phyloP scores from a whole-genome alignment of 306 rosid species.

The Glycyrrhiza uralensis region DNA sequence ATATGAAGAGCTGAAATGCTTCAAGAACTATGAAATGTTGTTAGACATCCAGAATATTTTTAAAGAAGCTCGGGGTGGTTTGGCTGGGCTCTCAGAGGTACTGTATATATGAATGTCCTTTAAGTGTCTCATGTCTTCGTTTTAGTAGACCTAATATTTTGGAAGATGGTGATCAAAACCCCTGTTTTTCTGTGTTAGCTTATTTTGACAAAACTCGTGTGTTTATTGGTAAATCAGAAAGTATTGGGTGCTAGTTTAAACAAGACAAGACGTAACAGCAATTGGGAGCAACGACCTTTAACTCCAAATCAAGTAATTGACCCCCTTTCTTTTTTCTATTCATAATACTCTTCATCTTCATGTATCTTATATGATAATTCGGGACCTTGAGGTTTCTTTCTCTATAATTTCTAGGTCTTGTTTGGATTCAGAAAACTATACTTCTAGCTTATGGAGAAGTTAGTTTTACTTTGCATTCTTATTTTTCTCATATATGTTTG shows the following conservation, averaged over 20 bases:
- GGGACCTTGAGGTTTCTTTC: not conserved
- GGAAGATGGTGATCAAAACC: not conserved
- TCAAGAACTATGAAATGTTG: slow-evolving; percentile 76
- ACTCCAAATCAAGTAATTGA: slow-evolving; percentile 68
- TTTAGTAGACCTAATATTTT: not conserved
- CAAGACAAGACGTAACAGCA: slow-evolving; percentile 91
- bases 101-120: not conserved
- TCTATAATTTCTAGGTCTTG: not conserved
- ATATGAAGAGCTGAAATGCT: slow-evolving; percentile 70
- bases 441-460: too few relatives aligned
- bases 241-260: slow-evolving; percentile 82
- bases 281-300: slow-evolving; percentile 95
- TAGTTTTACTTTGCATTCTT: too few relatives aligned
- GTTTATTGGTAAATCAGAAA: slow-evolving; percentile 53
- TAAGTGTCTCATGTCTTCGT: slow-evolving; percentile 1
- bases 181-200: slow-evolving; percentile 9
- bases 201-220: slow-evolving; percentile 24
- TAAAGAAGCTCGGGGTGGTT: slow-evolving; percentile 79
- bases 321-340: not conserved
- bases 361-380: not conserved
- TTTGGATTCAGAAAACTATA: too few relatives aligned
- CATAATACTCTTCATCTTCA: not conserved
- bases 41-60: slow-evolving; percentile 79
- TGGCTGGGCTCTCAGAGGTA: slow-evolving; percentile 87
- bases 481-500: too few relatives aligned